Conservation (phyloP, 2,329 filamentous ascomycete genomes). For the Dactylellina cionopaga region DNA sequence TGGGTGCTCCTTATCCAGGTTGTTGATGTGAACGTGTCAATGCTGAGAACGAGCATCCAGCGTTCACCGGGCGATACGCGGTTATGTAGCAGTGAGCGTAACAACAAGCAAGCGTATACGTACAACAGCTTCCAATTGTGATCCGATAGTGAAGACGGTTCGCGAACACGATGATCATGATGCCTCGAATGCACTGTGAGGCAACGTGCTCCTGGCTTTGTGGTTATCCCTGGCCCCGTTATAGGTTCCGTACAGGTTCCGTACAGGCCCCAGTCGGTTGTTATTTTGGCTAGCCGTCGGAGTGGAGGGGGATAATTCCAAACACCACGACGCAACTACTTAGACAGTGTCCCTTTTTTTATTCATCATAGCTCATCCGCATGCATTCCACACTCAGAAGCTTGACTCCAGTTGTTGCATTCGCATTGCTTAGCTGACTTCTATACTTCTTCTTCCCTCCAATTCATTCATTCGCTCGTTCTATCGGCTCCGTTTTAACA, state of each 20-base stretch:
- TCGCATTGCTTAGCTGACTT: background rate
- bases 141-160: too few species aligned
- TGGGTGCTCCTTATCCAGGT: too few species aligned
- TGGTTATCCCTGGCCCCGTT: too few species aligned
- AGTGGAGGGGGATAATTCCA: slow-evolving; percentile 11
- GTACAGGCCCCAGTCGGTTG: slow-evolving; percentile 15
- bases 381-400: slow-evolving; percentile 18
- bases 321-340: slow-evolving; percentile 1
- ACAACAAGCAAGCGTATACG: too few species aligned
- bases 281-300: background rate
- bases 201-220: slow-evolving; percentile 14
- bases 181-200: too few species aligned
- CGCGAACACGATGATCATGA: too few species aligned
- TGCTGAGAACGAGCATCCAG: too few species aligned
- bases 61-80: too few species aligned
- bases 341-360: slow-evolving; percentile 23
- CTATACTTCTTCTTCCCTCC: slow-evolving; percentile 13
- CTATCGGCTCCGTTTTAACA: background rate
- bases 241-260: too few species aligned
- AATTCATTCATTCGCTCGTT: slow-evolving; percentile 12
- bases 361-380: slow-evolving; percentile 19
- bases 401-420: background rate
- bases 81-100: too few species aligned
- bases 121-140: too few species aligned
- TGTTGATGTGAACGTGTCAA: too few species aligned